These are phyloP conservation scores for Prunus kanzakura DNA, from an alignment of 306 rosid species.

Conservation along the genomic window DNA sequence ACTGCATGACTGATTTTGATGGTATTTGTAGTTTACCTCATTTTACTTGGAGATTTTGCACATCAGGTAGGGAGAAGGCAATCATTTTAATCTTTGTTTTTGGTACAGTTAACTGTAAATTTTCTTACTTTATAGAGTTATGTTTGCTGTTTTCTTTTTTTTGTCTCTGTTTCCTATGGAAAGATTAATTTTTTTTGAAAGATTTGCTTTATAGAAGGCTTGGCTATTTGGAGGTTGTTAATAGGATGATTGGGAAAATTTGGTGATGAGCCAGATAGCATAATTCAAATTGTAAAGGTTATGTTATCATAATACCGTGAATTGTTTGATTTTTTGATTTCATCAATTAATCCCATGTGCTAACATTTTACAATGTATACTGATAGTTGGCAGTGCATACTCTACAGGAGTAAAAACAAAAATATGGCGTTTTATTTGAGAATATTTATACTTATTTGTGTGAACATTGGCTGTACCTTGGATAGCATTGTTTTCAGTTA, in stretches of 20 bases:
- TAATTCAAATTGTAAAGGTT: background rate
- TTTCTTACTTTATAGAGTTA: background rate
- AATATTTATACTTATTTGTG: no score
- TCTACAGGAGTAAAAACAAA: background rate
- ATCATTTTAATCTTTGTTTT: background rate
- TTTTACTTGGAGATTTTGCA: no score
- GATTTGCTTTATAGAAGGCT: background rate
- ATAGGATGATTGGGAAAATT: background rate
- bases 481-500: background rate
- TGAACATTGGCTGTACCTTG: background rate
- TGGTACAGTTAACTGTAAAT: background rate
- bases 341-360: background rate
- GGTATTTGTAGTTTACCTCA: background rate
- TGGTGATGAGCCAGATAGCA: background rate
- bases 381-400: background rate
- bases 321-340: background rate
- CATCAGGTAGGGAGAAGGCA: no score
- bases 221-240: background rate
- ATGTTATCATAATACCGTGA: background rate
- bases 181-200: background rate
- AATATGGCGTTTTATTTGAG: background rate
- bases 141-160: background rate
- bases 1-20: background rate
- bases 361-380: background rate
- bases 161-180: background rate